Conservation (phyloP, 1,284 basidiomycete species). For the Cryptococcus sp. region DNA sequence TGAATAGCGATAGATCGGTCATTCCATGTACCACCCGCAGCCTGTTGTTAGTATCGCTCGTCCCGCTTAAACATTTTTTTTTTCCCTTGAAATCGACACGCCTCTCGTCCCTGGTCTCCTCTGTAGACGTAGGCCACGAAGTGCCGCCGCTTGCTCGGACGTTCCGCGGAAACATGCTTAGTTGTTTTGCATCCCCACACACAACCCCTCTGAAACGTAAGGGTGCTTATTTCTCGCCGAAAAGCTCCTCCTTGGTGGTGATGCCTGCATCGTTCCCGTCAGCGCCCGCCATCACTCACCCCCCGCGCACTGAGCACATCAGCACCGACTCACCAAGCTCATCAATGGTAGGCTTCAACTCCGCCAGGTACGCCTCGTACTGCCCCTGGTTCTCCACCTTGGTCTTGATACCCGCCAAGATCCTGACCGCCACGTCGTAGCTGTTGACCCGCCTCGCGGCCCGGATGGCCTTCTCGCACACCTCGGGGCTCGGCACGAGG, state of each 20-base stretch:
- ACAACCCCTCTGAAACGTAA: not conserved
- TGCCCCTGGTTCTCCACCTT: conserved; percentile 95
- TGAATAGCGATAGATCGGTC: too few relatives aligned
- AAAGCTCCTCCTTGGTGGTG: conserved; percentile 50
- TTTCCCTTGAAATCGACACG: too few relatives aligned
- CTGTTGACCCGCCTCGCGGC: conserved; percentile 92
- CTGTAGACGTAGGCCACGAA: too few relatives aligned
- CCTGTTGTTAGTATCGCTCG: too few relatives aligned
- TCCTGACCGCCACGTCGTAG: conserved; percentile 91
- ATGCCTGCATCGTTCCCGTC: conserved; percentile 27
- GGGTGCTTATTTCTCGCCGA: conserved; percentile 24
- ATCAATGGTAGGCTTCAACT: conserved; percentile 77
- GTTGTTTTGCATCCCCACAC: not conserved
- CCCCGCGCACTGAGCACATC: not conserved
- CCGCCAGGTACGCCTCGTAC: conserved; percentile 84
- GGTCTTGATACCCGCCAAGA: conserved; percentile 88
- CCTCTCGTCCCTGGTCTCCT: too few relatives aligned
- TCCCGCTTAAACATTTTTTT: too few relatives aligned
- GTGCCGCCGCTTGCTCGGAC: too few relatives aligned
- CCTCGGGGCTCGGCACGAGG: conserved; percentile 84
- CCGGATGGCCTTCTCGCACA: conserved; percentile 84
- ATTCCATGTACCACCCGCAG: too few relatives aligned
- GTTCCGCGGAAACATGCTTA: too few relatives aligned
- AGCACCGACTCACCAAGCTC: conserved; percentile 71
- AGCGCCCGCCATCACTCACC: not conserved